Percentiles rank a stretch among this genome's conserved stretches.
These are phyloP conservation scores for Leccinum imitatum DNA, from an alignment of 768 basidiomycete genomes.

Conservation along the genomic window DNA sequence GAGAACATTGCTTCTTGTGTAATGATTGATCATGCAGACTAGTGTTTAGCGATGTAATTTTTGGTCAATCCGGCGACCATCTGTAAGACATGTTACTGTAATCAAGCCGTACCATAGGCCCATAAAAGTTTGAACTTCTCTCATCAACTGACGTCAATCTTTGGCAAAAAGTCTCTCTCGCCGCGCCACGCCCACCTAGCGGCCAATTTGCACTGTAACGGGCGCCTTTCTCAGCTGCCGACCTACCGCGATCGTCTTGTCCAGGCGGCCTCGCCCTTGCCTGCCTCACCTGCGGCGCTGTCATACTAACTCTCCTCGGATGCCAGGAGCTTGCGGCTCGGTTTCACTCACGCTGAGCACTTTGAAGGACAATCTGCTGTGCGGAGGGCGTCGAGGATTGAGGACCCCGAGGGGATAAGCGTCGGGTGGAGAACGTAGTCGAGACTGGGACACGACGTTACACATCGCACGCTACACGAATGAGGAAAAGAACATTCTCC, in stretches of 20 bases:
- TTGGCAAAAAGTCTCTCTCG: slow-evolving; percentile 37
- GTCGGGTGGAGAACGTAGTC: slow-evolving; percentile 19
- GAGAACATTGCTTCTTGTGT: background rate
- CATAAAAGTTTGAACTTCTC: no score
- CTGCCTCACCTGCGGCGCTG: slow-evolving; percentile 4
- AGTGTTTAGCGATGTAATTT: background rate
- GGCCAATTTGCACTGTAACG: background rate
- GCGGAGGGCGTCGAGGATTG: slow-evolving; percentile 34
- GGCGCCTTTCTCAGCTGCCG: background rate
- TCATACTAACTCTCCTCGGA: slow-evolving; percentile 23
- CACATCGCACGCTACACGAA: background rate
- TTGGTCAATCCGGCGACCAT: background rate
- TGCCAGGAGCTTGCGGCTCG: slow-evolving; percentile 23
- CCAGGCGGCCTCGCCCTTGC: no score
- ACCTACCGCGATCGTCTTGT: background rate
- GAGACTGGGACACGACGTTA: no score
- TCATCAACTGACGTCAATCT: background rate
- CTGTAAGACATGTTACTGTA: no score
- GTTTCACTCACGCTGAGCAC: slow-evolving; percentile 23
- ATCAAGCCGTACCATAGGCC: no score
- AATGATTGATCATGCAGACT: background rate
- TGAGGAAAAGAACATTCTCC: background rate
- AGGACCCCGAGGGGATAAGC: slow-evolving; percentile 37
- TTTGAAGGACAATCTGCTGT: slow-evolving; percentile 29
- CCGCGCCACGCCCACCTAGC: slow-evolving; percentile 9